Evolutionary conservation across 805 yeast genomes (phyloP), one percentile per base, ranked within the genome.

Genomic region (Metschnikowia arizonensis): DNA sequence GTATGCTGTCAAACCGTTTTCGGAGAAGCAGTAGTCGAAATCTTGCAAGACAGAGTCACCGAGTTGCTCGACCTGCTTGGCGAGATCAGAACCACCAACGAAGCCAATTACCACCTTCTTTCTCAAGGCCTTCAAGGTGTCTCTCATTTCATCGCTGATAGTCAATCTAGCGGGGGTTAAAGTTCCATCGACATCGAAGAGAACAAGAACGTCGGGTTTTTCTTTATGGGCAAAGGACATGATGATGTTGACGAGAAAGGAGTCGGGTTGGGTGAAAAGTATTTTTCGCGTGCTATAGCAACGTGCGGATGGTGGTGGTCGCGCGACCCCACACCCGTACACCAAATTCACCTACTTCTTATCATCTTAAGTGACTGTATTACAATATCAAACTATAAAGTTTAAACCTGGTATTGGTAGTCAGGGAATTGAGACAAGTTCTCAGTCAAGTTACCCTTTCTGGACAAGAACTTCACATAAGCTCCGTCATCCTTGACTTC

Each of bases 401-500:
- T 53, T 24, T 63, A 62, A 63, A 62, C 80, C 62, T 74, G 62
- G 72, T 74, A 78, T 69, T 70, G 80, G 80, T 69, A 86, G 68
- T 85, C 85, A 76, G 97, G 98, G 96, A 90, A 91, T 71, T 83
- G 85, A 68, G 76, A 78, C 81, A 88, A 80, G 95, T 89, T 88
- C 68, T 79, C 77, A 71, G 85, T 95, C 69, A 93, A 82, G 63
- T 87, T 82, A 81, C 99, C 99, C 83, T 88, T 89, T 79, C 77
- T 87, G 73, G 93, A 78, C 78, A 93, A 82, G 88, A 93, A 93
- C 85, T 93, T 93, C 69, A 93, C 98, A 79, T 84, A 93, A 74
- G 99, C 95, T 86, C 99, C 99, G 68, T 93, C 99, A 67, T 91
- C 97, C 81, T 88, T 88, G 72, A 93, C 96, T 81, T 91, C 97